phyloP scores from a whole-genome alignment of 192 early-diverging fungal genomes.

The Fimicolochytrium jonesii region DNA sequence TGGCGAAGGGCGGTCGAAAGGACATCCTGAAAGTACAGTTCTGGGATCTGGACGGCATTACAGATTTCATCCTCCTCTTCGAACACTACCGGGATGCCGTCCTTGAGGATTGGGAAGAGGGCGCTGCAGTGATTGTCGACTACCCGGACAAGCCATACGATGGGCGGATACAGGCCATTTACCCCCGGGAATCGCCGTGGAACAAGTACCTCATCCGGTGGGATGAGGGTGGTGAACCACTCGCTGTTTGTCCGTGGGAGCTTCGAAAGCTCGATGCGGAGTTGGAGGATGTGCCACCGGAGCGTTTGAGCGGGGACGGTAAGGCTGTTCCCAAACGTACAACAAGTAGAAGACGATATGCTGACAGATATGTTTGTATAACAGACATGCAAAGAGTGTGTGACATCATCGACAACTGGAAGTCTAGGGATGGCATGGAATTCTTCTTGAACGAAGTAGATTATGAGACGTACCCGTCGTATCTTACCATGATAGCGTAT shows the following conservation, averaged over 20 bases:
- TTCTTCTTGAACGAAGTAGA: slow-evolving; percentile 14
- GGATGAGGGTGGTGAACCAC: slow-evolving; percentile 3
- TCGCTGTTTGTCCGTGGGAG: slow-evolving; percentile 28
- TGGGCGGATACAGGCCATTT: slow-evolving; percentile 1
- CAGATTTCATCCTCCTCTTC: slow-evolving; percentile 32
- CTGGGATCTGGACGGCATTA: slow-evolving; percentile 18
- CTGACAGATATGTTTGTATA: no score
- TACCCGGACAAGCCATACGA: slow-evolving; percentile 9
- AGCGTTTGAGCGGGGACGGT: slow-evolving; percentile 2
- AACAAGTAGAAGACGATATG: no score
- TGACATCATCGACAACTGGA: slow-evolving; percentile 7
- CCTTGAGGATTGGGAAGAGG: slow-evolving; percentile 3
- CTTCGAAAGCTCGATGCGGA: background rate
- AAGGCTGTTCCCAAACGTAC: no score
- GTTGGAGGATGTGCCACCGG: background rate
- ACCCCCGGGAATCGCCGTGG: slow-evolving; percentile 2
- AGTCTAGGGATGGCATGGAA: background rate
- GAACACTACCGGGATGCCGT: slow-evolving; percentile 6
- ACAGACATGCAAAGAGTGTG: slow-evolving; percentile 7
- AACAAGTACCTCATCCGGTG: slow-evolving; percentile 16
- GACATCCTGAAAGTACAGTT: slow-evolving; percentile 14
- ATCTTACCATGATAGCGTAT: slow-evolving; percentile 21
- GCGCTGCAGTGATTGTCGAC: slow-evolving; percentile 12
- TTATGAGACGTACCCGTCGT: slow-evolving; percentile 24
- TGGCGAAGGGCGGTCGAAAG: slow-evolving; percentile 12